Evolutionary conservation across 345 rosid genomes (phyloP).

Genomic region (Eucalyptus globulus): DNA sequence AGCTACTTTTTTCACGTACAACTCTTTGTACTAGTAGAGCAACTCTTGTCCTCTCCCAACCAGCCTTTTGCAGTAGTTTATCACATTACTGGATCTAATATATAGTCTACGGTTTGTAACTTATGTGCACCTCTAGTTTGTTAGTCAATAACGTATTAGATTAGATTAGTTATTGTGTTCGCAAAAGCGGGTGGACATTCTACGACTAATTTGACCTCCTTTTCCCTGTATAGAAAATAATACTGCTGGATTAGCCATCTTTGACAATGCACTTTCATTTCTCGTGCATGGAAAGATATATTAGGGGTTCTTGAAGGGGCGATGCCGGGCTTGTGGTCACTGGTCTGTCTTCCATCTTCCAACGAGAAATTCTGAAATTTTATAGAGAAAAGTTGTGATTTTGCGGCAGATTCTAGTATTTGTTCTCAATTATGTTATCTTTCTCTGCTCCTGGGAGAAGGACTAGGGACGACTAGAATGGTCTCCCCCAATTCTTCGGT

Average conservation of each 20-base stretch:
- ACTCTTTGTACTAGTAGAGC: conserved; percentile 56
- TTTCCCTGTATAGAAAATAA: neutral
- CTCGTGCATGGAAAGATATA: neutral
- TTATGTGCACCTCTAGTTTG: neutral
- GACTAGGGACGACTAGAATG: neutral
- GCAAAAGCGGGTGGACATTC: neutral
- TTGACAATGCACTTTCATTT: neutral
- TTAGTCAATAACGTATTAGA: neutral
- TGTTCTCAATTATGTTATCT: neutral
- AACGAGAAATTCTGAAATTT: neutral
- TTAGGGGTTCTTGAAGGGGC: neutral
- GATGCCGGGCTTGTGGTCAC: neutral
- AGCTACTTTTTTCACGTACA: conserved; percentile 82
- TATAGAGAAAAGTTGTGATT: neutral
- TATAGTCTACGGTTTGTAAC: neutral
- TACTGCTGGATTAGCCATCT: neutral
- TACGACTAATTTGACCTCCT: neutral
- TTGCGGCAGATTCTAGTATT: neutral
- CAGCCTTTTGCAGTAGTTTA: neutral
- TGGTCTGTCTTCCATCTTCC: neutral
- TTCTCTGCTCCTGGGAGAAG: neutral
- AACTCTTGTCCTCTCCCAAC: neutral
- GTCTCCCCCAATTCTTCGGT: neutral
- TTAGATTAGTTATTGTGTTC: neutral
- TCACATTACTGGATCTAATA: neutral